Base-by-base conservation (phyloP, 1,139 yeast species). In the Blastobotrys petasosporus region DNA sequence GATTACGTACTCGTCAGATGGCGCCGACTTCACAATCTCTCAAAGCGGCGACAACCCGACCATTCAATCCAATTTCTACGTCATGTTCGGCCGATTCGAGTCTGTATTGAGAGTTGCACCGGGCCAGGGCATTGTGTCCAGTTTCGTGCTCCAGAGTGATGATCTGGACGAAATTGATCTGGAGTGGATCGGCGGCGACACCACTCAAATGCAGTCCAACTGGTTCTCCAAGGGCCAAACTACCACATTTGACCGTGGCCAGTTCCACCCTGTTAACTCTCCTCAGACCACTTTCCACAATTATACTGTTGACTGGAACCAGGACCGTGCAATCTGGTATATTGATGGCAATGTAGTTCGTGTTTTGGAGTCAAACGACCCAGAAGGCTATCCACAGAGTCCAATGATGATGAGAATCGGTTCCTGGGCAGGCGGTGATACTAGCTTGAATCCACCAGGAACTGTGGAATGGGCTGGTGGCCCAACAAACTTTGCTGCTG, bases 391-490 rank as follows among this genome's bases (percentile, higher is more conserved):
- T 59, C 94, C 94, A 32, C 88, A 83, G 63, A 68, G 83, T 25
- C 94, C 94, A 32, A 83, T 84, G 92, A 73, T 70, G 52, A 63
- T 85, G 13, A 75, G 69, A 55, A 71, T 83, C 45, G 92, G 94
- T 47, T 59, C 75, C n/a, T 84, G 94, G 94, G 87, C 90, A 13
- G 94, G 90, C 52, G 92, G 92, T 52, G 87, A 82, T 60, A 71
- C 86, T 13, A 59, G 69, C 35, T 82, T 82, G 56, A 70, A 73
- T 6, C 66, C 70, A 20, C 66, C 71, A 25, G 94, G 94, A 35
- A 83, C 92, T 5, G 80, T 85, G 48, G 78, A 79, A 56, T 85
- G 94, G 94, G 90, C 94, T 11, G 94, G 94, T 45, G 94, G 94
- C 42, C 54, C 54, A 11, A 79, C 85, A 12, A 81, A 84, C 62